A percentile compares a stretch with the other conserved stretches of the same genome.
Conservation (phyloP, 2,329 filamentous ascomycete genomes). For the Achaetomium macrosporum region DNA sequence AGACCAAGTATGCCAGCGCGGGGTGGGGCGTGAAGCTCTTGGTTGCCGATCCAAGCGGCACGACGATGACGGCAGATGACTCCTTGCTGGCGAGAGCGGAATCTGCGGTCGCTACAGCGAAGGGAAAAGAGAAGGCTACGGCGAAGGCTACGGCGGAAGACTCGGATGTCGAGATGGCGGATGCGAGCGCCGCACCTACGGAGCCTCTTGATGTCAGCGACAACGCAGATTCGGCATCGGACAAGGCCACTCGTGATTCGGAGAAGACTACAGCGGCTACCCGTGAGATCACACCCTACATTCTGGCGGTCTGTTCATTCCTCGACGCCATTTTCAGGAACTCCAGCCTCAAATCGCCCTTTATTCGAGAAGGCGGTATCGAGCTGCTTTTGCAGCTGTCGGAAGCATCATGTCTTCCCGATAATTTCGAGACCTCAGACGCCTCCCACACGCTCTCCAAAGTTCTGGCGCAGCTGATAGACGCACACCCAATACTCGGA, state of each 20-base stretch:
- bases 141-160: slow-evolving; percentile 32
- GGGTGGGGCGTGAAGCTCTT: slow-evolving; percentile 78
- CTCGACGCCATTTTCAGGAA: slow-evolving; percentile 70
- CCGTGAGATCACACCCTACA: slow-evolving; percentile 56
- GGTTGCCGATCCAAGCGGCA: slow-evolving; percentile 52
- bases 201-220: not conserved
- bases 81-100: slow-evolving; percentile 28
- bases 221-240: slow-evolving; percentile 1
- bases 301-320: slow-evolving; percentile 72
- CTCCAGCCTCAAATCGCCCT: slow-evolving; percentile 61
- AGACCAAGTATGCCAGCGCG: slow-evolving; percentile 59
- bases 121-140: slow-evolving; percentile 36
- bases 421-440: slow-evolving; percentile 61
- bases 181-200: slow-evolving; percentile 31
- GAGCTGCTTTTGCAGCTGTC: slow-evolving; percentile 80
- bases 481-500: slow-evolving; percentile 72
- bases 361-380: slow-evolving; percentile 73
- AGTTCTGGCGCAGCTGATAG: slow-evolving; percentile 71
- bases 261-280: slow-evolving; percentile 19
- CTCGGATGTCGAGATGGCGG: slow-evolving; percentile 61
- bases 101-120: slow-evolving; percentile 26
- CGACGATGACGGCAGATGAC: slow-evolving; percentile 51
- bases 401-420: slow-evolving; percentile 72
- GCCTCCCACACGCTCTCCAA: slow-evolving; percentile 66
- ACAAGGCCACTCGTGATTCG: not conserved